Conservation (phyloP, 2,329 filamentous ascomycete genomes). For the Curvularia lunata region DNA sequence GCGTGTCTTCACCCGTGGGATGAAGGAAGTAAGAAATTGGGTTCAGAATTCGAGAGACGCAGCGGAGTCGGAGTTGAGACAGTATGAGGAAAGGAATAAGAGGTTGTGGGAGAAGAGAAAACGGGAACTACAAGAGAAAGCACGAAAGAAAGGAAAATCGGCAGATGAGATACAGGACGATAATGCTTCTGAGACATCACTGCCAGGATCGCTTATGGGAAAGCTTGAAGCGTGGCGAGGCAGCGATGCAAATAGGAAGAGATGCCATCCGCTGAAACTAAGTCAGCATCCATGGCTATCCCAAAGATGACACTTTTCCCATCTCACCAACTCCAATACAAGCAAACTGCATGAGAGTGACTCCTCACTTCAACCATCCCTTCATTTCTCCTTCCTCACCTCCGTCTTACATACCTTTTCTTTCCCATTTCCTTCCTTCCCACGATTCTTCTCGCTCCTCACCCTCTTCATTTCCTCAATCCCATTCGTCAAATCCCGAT, state of each 20-base stretch:
- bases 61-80: constrained; percentile 1
- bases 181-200: neutral
- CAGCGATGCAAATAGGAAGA: neutral
- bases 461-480: constrained; percentile 5
- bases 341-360: neutral
- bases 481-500: constrained; percentile 5
- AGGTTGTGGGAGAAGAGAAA: neutral
- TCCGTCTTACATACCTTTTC: neutral
- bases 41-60: neutral
- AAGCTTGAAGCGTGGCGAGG: neutral
- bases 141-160: neutral
- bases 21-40: neutral
- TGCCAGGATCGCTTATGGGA: neutral
- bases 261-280: neutral
- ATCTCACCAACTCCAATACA: neutral
- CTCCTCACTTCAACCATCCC: neutral
- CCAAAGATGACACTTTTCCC: neutral
- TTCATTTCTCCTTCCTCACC: neutral
- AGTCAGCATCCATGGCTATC: neutral
- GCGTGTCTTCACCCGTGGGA: neutral
- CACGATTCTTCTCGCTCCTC: neutral
- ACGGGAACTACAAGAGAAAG: neutral
- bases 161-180: neutral
- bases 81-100: neutral
- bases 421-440: neutral